Conservation (phyloP, 352 stramenopile genomes). For the Globisporangium nagaii region DNA sequence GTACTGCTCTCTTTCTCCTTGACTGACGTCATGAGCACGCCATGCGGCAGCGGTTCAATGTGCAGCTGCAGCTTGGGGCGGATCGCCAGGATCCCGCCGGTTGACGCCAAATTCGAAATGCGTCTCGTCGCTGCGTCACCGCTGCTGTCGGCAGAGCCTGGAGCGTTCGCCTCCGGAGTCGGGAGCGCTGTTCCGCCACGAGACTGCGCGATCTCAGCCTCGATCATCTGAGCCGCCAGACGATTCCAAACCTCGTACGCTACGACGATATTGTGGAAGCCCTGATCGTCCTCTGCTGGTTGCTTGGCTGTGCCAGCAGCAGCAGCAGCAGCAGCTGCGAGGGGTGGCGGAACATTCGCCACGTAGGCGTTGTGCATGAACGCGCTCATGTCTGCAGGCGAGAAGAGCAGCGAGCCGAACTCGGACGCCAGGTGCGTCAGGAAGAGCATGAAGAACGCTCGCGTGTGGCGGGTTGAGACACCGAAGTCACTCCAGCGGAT, state of each 20-base stretch:
- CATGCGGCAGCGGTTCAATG: constrained; percentile 35
- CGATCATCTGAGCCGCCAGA: constrained; percentile 35
- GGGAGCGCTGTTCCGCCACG: constrained; percentile 3
- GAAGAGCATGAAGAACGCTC: constrained; percentile 30
- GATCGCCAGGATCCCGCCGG: constrained; percentile 1
- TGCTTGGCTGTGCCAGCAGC: not conserved
- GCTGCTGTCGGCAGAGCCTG: not conserved
- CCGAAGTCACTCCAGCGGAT: constrained; percentile 33
- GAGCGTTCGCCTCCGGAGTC: not conserved
- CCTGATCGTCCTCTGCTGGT: constrained; percentile 1
- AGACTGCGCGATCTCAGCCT: constrained; percentile 31
- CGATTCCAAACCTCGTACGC: constrained; percentile 42
- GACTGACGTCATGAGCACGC: constrained; percentile 19
- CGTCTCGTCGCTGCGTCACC: not conserved
- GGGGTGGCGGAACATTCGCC: not conserved
- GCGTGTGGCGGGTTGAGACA: constrained; percentile 32
- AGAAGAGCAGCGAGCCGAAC: constrained; percentile 58
- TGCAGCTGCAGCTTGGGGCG: constrained; percentile 35
- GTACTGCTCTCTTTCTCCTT: not conserved
- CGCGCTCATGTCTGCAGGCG: constrained; percentile 47
- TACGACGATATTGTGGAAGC: constrained; percentile 23
- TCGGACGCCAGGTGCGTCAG: constrained; percentile 42
- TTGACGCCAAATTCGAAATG: not conserved
- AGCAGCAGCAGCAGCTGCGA: not conserved
- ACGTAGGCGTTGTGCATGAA: constrained; percentile 47